Evolutionary conservation across 2,329 filamentous ascomycete genomes (phyloP).

Genomic region (Neofusicoccum laricinum): DNA sequence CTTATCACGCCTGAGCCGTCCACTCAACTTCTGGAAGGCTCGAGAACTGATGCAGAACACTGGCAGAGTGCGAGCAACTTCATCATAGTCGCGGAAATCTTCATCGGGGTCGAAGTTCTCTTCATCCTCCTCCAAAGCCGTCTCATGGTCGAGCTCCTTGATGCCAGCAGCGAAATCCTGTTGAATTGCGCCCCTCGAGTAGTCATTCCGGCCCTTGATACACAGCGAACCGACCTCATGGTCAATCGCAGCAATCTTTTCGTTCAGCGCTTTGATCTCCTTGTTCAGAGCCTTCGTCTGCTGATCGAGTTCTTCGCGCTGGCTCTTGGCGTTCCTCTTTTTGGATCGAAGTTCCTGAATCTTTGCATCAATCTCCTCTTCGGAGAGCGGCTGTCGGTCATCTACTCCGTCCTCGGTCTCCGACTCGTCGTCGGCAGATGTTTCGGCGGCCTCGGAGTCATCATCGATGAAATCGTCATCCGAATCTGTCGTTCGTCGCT

Average conservation of each 20-base stretch:
- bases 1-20: conserved; percentile 53
- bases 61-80: conserved; percentile 54
- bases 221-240: conserved; percentile 41
- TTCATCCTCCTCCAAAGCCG: conserved; percentile 52
- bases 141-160: conserved; percentile 58
- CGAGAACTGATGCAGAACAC: conserved; percentile 65
- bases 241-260: conserved; percentile 30
- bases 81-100: conserved; percentile 57
- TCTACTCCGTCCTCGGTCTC: conserved; percentile 23
- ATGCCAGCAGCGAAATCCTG: conserved; percentile 60
- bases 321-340: conserved; percentile 41
- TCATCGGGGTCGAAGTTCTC: conserved; percentile 54
- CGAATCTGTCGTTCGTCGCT: conserved; percentile 18
- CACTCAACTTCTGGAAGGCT: conserved; percentile 62
- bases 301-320: conserved; percentile 27
- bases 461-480: conserved; percentile 22
- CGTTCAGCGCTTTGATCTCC: conserved; percentile 28
- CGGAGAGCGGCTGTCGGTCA: conserved; percentile 38
- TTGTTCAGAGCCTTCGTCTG: conserved; percentile 31
- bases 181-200: conserved; percentile 54
- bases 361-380: conserved; percentile 40
- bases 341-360: conserved; percentile 42
- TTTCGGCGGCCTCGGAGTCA: conserved; percentile 21
- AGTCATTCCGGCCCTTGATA: conserved; percentile 56
- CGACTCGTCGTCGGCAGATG: background rate